These are phyloP conservation scores for Suillus lakei DNA, from an alignment of 768 basidiomycete species.

Conservation along the genomic window DNA sequence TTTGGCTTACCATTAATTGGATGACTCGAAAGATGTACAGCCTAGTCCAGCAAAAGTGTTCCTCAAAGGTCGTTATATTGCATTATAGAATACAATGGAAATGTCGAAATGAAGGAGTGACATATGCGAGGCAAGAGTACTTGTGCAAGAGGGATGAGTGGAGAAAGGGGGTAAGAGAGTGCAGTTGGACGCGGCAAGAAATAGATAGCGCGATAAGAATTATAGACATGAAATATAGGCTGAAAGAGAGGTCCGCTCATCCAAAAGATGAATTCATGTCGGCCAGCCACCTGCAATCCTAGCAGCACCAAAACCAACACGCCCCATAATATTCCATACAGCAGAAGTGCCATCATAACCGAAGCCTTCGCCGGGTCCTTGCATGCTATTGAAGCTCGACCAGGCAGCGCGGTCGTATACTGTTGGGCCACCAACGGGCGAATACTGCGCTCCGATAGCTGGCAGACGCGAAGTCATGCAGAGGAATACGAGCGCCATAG, in stretches of 20 bases:
- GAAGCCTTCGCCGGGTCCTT: slow-evolving; percentile 74
- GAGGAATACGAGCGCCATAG: slow-evolving; percentile 63
- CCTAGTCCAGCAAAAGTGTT: not conserved
- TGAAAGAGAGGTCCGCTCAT: not conserved
- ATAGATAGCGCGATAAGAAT: slow-evolving; percentile 8
- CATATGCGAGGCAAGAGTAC: not conserved
- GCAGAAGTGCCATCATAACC: slow-evolving; percentile 59
- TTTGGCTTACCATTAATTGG: not conserved
- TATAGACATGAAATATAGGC: slow-evolving; percentile 2
- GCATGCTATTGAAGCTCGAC: slow-evolving; percentile 78
- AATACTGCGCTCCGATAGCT: slow-evolving; percentile 59
- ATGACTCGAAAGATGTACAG: not conserved
- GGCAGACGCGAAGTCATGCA: slow-evolving; percentile 51
- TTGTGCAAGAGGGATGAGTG: not conserved
- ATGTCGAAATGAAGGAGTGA: not conserved
- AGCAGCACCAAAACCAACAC: slow-evolving; percentile 76
- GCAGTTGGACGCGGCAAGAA: not conserved
- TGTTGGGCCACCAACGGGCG: slow-evolving; percentile 65
- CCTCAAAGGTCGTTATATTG: not conserved
- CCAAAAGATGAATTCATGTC: slow-evolving; percentile 45
- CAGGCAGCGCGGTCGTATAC: slow-evolving; percentile 81
- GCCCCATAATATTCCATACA: slow-evolving; percentile 72
- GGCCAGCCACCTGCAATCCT: slow-evolving; percentile 81
- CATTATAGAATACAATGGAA: not conserved
- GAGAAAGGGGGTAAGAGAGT: not conserved